Evolutionary conservation across 2,329 filamentous ascomycete species (phyloP), one percentile per base, ranked within the genome.

Genomic region (Fusarium sp.): DNA sequence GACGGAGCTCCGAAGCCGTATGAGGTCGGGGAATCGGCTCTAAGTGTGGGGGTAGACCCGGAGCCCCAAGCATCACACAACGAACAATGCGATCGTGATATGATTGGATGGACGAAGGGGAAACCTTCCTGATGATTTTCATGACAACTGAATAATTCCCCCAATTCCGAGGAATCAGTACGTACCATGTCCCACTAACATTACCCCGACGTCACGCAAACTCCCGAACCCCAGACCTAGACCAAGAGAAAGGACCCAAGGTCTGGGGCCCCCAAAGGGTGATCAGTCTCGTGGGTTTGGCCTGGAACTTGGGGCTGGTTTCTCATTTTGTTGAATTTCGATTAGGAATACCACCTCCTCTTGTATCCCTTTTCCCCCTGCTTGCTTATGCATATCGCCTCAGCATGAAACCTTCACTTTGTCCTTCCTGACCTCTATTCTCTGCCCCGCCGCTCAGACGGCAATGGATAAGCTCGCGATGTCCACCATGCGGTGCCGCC

Each of bases 401-500:
- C 68, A 74, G 63, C 66, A 72, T 63, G 70, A 70, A 62, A 64
- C 55, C 52, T 50, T 71, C 69, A 64, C 64, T 65, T 52, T 63
- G 62, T 59, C 62, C 69, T 70, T 71, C 63, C 67, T 75, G 70
- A 73, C 68, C 56, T 69, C 60, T 54, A 55, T 57, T 65, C 58
- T 66, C 62, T 64, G 56, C 64, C 64, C 45, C 65, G 76, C 72
- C 75, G 70, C 35, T 70, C 60, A 58, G 64, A 70, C 73, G 78
- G 77, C 75, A 58, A 81, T 81, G 79, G 77, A 76, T 65, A 69
- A 70, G 73, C 75, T 79, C 63, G 73, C 76, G 45, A 76, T 73
- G 66, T 72, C 76, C 49, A 60, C 65, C 44, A 61, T 80, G 65
- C 75, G 75, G 73, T 74, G 76, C 71, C 67, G 67, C 64, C 71